Evolutionary conservation across 2,329 filamentous ascomycete species (phyloP), one percentile per base, ranked within the genome.

Genomic region (Epichloe elymi): DNA sequence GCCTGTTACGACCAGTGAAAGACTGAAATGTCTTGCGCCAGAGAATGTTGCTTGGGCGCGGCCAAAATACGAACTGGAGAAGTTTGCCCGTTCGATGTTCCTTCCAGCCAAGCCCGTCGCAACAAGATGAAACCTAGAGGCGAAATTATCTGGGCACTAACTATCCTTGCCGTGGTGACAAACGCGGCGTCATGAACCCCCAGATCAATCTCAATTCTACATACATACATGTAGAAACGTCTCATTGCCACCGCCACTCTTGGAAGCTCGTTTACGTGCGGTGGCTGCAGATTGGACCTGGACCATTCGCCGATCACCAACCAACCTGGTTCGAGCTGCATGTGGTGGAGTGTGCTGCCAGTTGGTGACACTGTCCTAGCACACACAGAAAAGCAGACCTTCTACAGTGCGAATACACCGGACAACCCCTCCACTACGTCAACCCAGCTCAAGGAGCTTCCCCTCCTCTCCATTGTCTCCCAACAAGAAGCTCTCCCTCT

Each of bases 371-470:
- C 44, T 43, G 50, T 48, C 3, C 6, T n/a, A 3, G 5, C 20
- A 11, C 1, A 2, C 10, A 15, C 5, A 3, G 3, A 14, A 33
- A 15, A 20, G 5, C 15, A 2, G 1, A 3, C 17, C 2, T 11
- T 40, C 0, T 14, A 64, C 61, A 61, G 61, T 63, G 43, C 50
- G 38, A 53, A 55, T 52, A 48, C 14, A 23, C 10, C 15, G n/a
- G 37, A 11, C 17, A 40, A 8, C 23, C n/a, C 41, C 41, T 43
- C 39, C 30, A 33, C 40, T 51, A 48, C 50, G 33, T 51, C 50
- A 51, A 51, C 15, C 45, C 30, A 62, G 60, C 61, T 62, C 57
- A 55, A 55, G 55, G 56, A 64, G 60, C 60, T 46, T 50, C 52
- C 38, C 52, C 38, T 10, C 38, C 3, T 49, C 36, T 35, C 33